Conservation (phyloP, 306 rosid genomes). For the Corylus avellana region DNA sequence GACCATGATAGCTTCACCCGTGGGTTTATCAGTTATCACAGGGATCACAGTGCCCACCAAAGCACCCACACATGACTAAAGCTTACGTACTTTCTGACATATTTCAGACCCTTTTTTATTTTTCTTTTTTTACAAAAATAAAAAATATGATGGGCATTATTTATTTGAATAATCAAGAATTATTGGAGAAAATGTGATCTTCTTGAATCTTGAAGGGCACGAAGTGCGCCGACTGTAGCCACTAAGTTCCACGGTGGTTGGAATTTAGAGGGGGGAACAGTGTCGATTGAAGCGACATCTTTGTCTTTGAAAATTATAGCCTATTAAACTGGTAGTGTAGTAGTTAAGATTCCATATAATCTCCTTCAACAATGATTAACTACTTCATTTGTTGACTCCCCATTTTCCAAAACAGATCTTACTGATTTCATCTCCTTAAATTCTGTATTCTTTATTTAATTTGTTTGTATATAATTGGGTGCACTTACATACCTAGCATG, state of each 20-base stretch:
- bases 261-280: constrained; percentile 35
- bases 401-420: constrained; percentile 41
- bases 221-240: constrained; percentile 34
- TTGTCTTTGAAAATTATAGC: constrained; percentile 37
- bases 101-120: not conserved
- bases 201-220: constrained; percentile 16
- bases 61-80: not conserved
- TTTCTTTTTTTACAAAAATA: not conserved
- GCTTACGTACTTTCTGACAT: not conserved
- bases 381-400: constrained; percentile 45
- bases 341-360: constrained; percentile 49
- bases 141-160: not conserved
- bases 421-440: constrained; percentile 44
- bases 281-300: constrained; percentile 39
- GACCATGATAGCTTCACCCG: too few relatives aligned
- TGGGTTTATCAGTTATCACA: too few relatives aligned
- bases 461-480: constrained; percentile 1
- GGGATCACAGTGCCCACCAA: not conserved
- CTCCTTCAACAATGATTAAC: constrained; percentile 20
- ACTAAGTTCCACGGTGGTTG: constrained; percentile 32
- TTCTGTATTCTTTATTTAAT: constrained; percentile 16
- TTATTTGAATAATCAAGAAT: constrained; percentile 21
- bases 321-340: constrained; percentile 27
- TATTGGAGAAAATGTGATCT: not conserved
- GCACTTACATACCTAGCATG: constrained; percentile 1